These are phyloP conservation scores for Catenaria anguillulae DNA, from an alignment of 371 early-diverging fungal genomes.

Conservation along the genomic window DNA sequence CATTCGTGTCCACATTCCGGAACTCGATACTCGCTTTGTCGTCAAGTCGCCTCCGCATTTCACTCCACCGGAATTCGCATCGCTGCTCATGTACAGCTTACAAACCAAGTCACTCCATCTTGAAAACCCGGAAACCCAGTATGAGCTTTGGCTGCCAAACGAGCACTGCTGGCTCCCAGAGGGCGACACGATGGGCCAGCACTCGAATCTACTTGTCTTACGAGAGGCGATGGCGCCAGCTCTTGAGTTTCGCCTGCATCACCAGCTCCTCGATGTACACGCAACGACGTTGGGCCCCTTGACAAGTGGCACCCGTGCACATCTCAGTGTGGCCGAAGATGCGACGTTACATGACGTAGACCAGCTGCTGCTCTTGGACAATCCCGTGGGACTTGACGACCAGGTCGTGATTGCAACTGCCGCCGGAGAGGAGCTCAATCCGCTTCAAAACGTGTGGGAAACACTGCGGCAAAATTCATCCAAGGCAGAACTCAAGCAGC, in stretches of 20 bases:
- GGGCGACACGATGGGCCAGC: conserved; percentile 10
- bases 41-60: conserved; percentile 5
- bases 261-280: neutral
- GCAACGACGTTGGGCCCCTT: neutral
- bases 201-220: conserved; percentile 4
- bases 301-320: neutral
- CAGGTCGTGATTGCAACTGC: conserved; percentile 2
- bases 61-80: conserved; percentile 6
- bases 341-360: conserved; percentile 8
- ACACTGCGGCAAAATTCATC: conserved; percentile 5
- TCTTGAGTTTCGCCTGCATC: conserved; percentile 3
- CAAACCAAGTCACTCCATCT: conserved; percentile 11
- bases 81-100: conserved; percentile 15
- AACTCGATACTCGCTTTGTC: conserved; percentile 1
- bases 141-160: conserved; percentile 13
- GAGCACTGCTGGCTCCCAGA: conserved; percentile 13
- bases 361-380: neutral
- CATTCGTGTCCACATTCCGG: conserved; percentile 2
- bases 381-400: neutral
- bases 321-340: neutral
- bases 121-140: conserved; percentile 6
- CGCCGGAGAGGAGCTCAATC: conserved; percentile 11
- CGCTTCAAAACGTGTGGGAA: conserved; percentile 10
- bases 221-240: neutral
- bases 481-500: conserved; percentile 6